Evolutionary conservation across 345 rosid genomes (phyloP), one percentile per base, ranked within the genome.

Genomic region (Eutrema japonicum): DNA sequence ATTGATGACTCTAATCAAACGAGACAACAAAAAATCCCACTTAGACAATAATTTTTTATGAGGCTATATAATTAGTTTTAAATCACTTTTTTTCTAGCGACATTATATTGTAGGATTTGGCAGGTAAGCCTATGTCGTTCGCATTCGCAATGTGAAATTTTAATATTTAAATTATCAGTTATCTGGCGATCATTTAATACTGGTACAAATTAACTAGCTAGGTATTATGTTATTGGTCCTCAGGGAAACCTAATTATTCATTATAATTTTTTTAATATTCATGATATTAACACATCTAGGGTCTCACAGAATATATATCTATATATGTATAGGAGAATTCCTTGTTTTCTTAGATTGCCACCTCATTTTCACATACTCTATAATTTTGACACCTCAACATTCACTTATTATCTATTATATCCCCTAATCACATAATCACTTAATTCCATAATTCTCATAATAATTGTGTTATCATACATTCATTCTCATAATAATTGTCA

Each of bases 11-110:
- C 71, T 76, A 63, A 55, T 69, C 61, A 41, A 49, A 70, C 32
- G 16, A 65, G 80, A 70, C 76, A 70, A 77, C 52, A 77, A 60
- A 73, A 52, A 41, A 18, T 70, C 62, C 71, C 79, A 76, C 79
- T 76, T 38, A 63, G 37, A 45, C 50, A 45, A 22, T 69, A 16
- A 3, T 29, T 14, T 61, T 62, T 43, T 41, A 35, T 55, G 32
- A 61, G 33, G 12, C 13, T 62, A 49, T 18, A 45, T 63, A 62
- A 45, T 22, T 61, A 6, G 0, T 35, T 51, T 68, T 35, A 35
- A 5, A 30, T 33, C 37, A 16, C 10, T 14, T 26, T 52, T 51
- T 52, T 55, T 55, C 7, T 10, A 22, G 47, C 50, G 27, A 53
- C 64, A 54, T 43, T 64, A 54, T 42, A 63, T 53, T 26, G 45